phyloP scores from a whole-genome alignment of 2,329 filamentous ascomycete genomes.

The Torrubiella hemipterigena region DNA sequence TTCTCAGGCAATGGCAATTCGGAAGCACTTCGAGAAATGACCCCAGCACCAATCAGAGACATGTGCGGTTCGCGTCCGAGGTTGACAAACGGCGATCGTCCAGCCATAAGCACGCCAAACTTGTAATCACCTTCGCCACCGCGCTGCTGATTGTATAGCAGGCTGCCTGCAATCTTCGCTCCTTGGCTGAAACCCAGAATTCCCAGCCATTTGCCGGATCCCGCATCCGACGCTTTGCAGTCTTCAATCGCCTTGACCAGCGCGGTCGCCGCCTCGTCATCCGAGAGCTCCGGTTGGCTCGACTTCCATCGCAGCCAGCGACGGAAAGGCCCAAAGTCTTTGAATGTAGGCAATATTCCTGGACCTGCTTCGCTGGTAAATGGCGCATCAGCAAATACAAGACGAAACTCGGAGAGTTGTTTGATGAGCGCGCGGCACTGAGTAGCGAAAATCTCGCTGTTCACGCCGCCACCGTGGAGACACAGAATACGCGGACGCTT shows the following conservation, averaged over 20 bases:
- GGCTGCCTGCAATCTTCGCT: slow-evolving; percentile 46
- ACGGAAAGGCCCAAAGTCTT: slow-evolving; percentile 48
- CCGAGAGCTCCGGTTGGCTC: slow-evolving; percentile 37
- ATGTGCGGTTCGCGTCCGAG: too few relatives aligned
- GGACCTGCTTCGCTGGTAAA: slow-evolving; percentile 48
- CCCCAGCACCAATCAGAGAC: too few relatives aligned
- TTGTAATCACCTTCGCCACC: too few relatives aligned
- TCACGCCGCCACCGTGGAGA: slow-evolving; percentile 60
- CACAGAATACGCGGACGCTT: slow-evolving; percentile 61
- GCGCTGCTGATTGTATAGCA: slow-evolving; percentile 51
- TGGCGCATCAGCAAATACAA: slow-evolving; percentile 57
- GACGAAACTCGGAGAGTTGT: slow-evolving; percentile 44
- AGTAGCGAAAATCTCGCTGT: slow-evolving; percentile 47
- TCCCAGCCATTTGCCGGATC: slow-evolving; percentile 44
- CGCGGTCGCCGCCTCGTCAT: slow-evolving; percentile 20
- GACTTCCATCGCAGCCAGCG: slow-evolving; percentile 45
- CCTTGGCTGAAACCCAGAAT: slow-evolving; percentile 58
- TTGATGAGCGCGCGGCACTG: slow-evolving; percentile 42
- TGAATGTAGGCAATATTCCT: slow-evolving; percentile 49
- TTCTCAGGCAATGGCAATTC: too few relatives aligned
- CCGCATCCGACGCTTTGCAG: slow-evolving; percentile 38
- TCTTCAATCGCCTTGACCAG: slow-evolving; percentile 20
- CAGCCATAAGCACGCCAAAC: not conserved
- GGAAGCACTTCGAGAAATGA: too few relatives aligned
- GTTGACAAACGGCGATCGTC: not conserved